Conservation (phyloP, 306 rosid genomes). For the Pterocarpus santalinus region DNA sequence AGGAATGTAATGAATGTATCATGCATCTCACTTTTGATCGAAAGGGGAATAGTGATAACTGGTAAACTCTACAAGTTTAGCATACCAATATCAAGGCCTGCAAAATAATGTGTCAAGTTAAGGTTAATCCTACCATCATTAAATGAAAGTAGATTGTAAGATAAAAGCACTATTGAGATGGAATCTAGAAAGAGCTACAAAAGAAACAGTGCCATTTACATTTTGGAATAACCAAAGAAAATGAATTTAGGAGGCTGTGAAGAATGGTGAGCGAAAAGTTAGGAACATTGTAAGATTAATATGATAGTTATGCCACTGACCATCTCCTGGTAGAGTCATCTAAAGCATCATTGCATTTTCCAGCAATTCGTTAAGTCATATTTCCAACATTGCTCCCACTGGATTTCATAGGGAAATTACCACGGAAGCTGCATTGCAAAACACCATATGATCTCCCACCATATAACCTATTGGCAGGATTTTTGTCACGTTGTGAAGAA, state of each 20-base stretch:
- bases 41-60: not conserved
- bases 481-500: conserved; percentile 52
- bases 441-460: conserved; percentile 80
- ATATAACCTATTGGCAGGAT: conserved; percentile 58
- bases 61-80: conserved; percentile 22
- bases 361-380: conserved; percentile 67
- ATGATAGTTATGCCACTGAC: conserved; percentile 61
- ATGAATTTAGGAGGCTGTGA: conserved; percentile 32
- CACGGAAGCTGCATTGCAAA: conserved; percentile 81
- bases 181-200: conserved; percentile 9
- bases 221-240: conserved; percentile 6
- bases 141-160: conserved; percentile 28
- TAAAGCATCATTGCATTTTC: conserved; percentile 79
- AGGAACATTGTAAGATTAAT: conserved; percentile 21
- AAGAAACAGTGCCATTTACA: conserved; percentile 4
- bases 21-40: conserved; percentile 25
- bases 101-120: no score
- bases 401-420: conserved; percentile 89
- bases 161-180: conserved; percentile 18
- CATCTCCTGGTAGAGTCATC: conserved; percentile 91
- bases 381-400: conserved; percentile 71
- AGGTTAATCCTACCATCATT: not conserved
- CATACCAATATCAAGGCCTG: not conserved
- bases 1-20: conserved; percentile 39
- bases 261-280: not conserved